phyloP scores from a whole-genome alignment of 1,139 yeast species.

The Kodamaea suecica region DNA sequence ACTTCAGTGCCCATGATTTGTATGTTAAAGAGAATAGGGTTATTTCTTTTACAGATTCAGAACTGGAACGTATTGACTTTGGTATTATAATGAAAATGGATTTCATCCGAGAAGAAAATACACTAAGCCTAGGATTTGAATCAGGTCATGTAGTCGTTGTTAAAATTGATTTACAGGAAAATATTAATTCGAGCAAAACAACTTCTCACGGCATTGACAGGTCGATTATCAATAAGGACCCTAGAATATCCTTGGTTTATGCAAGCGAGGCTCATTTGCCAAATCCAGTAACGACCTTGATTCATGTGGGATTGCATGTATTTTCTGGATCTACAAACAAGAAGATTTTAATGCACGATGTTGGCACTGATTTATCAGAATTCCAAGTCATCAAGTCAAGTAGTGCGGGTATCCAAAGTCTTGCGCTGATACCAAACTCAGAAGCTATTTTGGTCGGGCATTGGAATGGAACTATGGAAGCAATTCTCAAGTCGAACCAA shows the following conservation, averaged over 20 bases:
- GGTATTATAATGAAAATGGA: conserved; percentile 56
- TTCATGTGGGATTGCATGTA: conserved; percentile 19
- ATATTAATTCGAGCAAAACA: conserved; percentile 1
- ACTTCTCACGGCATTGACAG: conserved; percentile 4
- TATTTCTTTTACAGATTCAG: conserved; percentile 1
- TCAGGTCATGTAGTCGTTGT: conserved; percentile 50
- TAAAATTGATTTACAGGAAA: conserved; percentile 13
- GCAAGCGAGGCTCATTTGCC: conserved; percentile 40
- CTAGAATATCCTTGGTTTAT: conserved; percentile 20
- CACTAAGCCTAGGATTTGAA: conserved; percentile 51
- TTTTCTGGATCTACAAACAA: conserved; percentile 46
- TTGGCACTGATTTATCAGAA: conserved; percentile 14
- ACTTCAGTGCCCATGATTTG: conserved; percentile 22
- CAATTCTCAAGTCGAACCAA: conserved; percentile 12
- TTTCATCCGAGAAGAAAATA: conserved; percentile 23
- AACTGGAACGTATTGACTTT: conserved; percentile 31
- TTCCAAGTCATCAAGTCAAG: conserved; percentile 3
- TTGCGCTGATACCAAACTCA: conserved; percentile 5
- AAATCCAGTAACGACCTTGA: conserved; percentile 48
- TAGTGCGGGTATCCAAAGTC: conserved; percentile 11
- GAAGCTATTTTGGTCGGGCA: conserved; percentile 27
- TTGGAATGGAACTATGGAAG: conserved; percentile 41
- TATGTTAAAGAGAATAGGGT: conserved; percentile 12
- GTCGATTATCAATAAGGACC: conserved; percentile 23
- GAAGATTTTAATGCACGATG: conserved; percentile 26